Evolutionary conservation across 768 basidiomycete genomes (phyloP).

Genomic region (Lactarius quietus): DNA sequence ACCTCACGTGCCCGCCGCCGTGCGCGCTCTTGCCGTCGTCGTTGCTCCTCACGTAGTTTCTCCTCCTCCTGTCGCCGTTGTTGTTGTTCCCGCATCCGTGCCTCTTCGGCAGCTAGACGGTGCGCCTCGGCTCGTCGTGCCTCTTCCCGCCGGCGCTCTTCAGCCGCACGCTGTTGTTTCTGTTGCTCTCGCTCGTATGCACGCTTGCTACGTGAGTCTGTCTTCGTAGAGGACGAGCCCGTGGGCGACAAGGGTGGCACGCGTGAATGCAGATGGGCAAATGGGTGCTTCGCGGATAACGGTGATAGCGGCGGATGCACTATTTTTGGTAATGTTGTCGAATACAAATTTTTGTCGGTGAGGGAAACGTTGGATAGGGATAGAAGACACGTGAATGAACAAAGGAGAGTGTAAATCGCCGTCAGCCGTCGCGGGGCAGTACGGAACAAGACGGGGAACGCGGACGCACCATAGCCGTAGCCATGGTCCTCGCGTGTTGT

Average conservation of each 20-base stretch:
- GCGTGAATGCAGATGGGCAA: constrained; percentile 2
- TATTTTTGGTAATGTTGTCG: not conserved
- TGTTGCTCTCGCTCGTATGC: constrained; percentile 8
- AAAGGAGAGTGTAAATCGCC: not conserved
- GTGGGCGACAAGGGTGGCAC: not conserved
- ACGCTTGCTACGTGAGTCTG: not conserved
- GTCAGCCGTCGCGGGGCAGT: not conserved
- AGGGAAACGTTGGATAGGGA: not conserved
- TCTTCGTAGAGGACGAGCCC: not conserved
- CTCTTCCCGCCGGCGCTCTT: constrained; percentile 15
- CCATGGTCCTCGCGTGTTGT: not conserved
- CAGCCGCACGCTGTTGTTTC: constrained; percentile 1
- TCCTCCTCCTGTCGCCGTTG: constrained; percentile 34
- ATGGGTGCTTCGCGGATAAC: not conserved
- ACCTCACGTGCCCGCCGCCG: constrained; percentile 38
- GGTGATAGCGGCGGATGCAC: not conserved
- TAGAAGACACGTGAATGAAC: not conserved
- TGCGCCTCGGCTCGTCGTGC: constrained; percentile 13
- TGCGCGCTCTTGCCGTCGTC: constrained; percentile 40
- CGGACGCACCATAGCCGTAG: constrained; percentile 12
- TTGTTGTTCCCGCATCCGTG: constrained; percentile 41
- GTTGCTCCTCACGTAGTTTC: constrained; percentile 47
- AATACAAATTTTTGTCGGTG: not conserved
- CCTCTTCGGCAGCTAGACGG: constrained; percentile 33
- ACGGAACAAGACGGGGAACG: not conserved